phyloP scores from a whole-genome alignment of 164 flowering plant species.

The Piper longum region DNA sequence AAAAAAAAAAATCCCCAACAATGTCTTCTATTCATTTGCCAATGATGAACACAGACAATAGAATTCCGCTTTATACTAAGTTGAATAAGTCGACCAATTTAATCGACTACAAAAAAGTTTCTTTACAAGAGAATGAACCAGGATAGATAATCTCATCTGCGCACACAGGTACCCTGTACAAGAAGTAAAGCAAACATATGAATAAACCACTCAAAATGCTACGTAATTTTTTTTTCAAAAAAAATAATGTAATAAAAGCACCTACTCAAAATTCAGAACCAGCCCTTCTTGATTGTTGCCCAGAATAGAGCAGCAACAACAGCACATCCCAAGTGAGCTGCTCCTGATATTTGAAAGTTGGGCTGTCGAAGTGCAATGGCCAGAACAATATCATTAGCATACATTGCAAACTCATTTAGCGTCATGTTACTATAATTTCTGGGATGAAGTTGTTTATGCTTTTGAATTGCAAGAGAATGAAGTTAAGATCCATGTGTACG shows the following conservation, averaged over 20 bases:
- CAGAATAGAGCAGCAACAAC: slow-evolving; percentile 23
- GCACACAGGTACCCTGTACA: too few species aligned
- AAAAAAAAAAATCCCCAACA: too few species aligned
- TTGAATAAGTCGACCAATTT: too few species aligned
- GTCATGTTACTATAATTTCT: background rate
- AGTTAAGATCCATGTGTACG: background rate
- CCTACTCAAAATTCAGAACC: slow-evolving; percentile 8
- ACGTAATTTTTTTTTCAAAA: too few species aligned
- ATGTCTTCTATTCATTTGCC: too few species aligned
- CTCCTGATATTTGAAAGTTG: slow-evolving; percentile 44
- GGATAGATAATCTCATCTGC: too few species aligned
- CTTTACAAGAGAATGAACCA: too few species aligned
- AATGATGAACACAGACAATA: too few species aligned
- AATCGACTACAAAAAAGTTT: too few species aligned
- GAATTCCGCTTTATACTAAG: too few species aligned
- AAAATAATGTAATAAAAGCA: background rate
- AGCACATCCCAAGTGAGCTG: slow-evolving; percentile 91
- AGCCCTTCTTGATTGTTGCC: slow-evolving; percentile 15
- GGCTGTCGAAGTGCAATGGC: background rate
- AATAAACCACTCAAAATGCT: too few species aligned
- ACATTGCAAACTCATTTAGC: background rate
- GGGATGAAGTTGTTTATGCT: background rate
- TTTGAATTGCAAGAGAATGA: background rate
- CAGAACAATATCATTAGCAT: background rate
- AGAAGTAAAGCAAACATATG: too few species aligned